Evolutionary conservation across 1,284 basidiomycete genomes (phyloP), one percentile per base, ranked within the genome.

Genomic region (Cystobasidiaceae sp.): DNA sequence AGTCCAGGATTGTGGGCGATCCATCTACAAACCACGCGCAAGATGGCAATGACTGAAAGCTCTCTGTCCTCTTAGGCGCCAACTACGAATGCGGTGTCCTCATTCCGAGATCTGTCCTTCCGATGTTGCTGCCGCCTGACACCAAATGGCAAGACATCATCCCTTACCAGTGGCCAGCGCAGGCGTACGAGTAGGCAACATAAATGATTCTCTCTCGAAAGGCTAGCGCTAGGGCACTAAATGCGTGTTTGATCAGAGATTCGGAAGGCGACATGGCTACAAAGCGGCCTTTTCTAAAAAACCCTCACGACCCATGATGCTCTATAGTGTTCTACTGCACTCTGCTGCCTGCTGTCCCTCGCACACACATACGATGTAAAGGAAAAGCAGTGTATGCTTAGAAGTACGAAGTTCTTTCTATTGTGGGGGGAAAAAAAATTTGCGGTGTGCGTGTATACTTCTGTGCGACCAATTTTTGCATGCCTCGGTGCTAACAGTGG

Each of bases 41-140:
- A n/a, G n/a, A 43, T 43, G 37, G 33, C 25, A 21, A 2, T 9
- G 11, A 4, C 34, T 19, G 13, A 37, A n/a, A 2, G 13, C 23
- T 15, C 13, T 4, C 9, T 23, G 25, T 58, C 34, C 23, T 58
- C 17, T 45, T 37, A 54, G 52, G 46, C 7, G 43, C 43, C 19
- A 70, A 70, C 37, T 67, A 30, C 17, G 69, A 70, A 61, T 58
- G 67, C 19, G 69, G 69, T 25, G 56, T 70, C 21, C 44, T 68
- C 23, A 34, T 70, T 33, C 56, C 44, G 7, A 54, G 69, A 11
- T 21, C 51, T 9, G 39, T 60, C 41, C 23, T 68, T 19, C 34
- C 32, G 32, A 33, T 21, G 6, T 23, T 70, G 32, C 51, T 70
- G 43, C 67, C 66, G 60, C 27, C 32, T 2, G 69, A 60, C 15